Percentiles rank a stretch among this genome's conserved stretches.
phyloP scores from a whole-genome alignment of 2,329 filamentous ascomycete genomes.

The Diplodia seriata region DNA sequence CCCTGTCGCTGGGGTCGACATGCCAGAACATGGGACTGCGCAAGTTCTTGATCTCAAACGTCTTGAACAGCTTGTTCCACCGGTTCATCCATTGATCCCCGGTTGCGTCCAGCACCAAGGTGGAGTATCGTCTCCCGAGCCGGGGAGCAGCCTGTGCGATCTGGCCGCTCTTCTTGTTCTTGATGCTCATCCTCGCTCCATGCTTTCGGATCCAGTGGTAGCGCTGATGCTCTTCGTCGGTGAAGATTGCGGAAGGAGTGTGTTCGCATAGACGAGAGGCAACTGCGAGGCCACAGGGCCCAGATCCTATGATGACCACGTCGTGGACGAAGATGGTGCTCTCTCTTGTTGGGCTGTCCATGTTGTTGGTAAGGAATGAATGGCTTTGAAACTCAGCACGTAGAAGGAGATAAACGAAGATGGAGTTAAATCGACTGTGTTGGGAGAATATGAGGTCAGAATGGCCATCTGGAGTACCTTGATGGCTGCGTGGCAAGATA shows the following conservation, averaged over 20 bases:
- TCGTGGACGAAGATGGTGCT: constrained; percentile 58
- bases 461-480: constrained; percentile 1
- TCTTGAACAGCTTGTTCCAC: constrained; percentile 74
- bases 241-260: constrained; percentile 80
- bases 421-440: neutral
- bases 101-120: constrained; percentile 72
- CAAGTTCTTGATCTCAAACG: constrained; percentile 73
- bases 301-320: constrained; percentile 75
- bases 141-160: constrained; percentile 38
- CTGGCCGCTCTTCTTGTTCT: constrained; percentile 56
- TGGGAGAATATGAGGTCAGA: constrained; percentile 6
- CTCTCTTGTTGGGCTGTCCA: constrained; percentile 15
- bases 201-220: constrained; percentile 79
- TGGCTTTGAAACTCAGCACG: neutral
- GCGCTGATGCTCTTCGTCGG: constrained; percentile 81
- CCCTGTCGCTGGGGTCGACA: constrained; percentile 75
- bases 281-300: constrained; percentile 76
- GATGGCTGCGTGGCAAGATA: constrained; percentile 1
- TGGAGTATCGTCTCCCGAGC: constrained; percentile 46
- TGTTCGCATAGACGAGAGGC: constrained; percentile 74
- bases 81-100: constrained; percentile 70
- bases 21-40: constrained; percentile 86
- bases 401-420: neutral
- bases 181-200: constrained; percentile 65
- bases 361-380: neutral